These are phyloP conservation scores for Metarhizium rileyi DNA, from an alignment of 2,329 filamentous ascomycete species.

Conservation along the genomic window DNA sequence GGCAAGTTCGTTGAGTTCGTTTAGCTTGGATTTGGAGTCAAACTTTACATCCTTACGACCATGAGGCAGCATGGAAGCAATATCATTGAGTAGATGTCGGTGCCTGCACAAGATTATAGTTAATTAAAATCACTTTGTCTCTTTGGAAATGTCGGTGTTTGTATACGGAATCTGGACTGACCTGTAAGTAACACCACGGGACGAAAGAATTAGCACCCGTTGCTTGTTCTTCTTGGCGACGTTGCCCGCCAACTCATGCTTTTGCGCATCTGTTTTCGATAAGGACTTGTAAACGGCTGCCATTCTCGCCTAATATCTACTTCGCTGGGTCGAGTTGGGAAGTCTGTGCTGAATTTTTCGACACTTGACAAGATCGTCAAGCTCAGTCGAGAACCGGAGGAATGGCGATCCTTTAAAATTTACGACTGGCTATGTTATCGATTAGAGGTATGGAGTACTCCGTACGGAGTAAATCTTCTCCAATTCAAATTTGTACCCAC, in stretches of 20 bases:
- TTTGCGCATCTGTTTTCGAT: constrained; percentile 46
- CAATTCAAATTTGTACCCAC: too few species aligned
- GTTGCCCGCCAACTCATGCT: constrained; percentile 38
- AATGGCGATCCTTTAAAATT: too few species aligned
- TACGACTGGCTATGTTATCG: too few species aligned
- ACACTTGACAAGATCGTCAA: neutral
- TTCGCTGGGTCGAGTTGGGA: neutral
- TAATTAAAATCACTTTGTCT: neutral
- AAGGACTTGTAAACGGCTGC: constrained; percentile 67
- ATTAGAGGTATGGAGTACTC: neutral
- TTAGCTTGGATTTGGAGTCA: constrained; percentile 85
- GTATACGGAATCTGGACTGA: constrained; percentile 26
- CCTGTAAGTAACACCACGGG: constrained; percentile 84
- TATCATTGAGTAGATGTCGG: constrained; percentile 83
- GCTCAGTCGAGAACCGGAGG: too few species aligned
- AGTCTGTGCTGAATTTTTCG: neutral
- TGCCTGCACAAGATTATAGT: constrained; percentile 46
- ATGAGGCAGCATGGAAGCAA: constrained; percentile 82
- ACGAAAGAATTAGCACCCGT: constrained; percentile 82
- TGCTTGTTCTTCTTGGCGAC: constrained; percentile 55
- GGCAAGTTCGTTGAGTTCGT: constrained; percentile 66
- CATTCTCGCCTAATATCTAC: constrained; percentile 29
- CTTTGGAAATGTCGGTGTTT: neutral
- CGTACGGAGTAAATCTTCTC: neutral
- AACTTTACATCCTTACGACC: constrained; percentile 92